Evolutionary conservation across 1,139 yeast genomes (phyloP), one percentile per base, ranked within the genome.

Genomic region (Groenewaldozyma sp.): DNA sequence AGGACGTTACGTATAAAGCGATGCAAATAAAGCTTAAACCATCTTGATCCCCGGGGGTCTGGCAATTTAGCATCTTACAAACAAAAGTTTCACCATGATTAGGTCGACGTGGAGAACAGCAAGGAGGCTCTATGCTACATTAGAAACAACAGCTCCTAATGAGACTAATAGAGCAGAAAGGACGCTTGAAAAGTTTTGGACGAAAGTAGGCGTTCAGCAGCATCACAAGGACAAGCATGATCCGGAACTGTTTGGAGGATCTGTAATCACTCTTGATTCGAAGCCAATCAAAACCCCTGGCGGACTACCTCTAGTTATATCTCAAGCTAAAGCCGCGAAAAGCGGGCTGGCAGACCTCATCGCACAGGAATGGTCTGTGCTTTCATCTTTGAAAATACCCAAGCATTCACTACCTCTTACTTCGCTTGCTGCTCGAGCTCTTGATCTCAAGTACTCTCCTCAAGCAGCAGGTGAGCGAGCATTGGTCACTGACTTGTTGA

Each of bases 401-500:
- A 81, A 91, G 24, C 82, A 82, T 55, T 68, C 84, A 19, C 69
- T 91, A 37, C 97, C 97, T 2, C 64, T 91, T 44, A 91, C 98
- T 0, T 84, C 95, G 0, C 62, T 91, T 39, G 81, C 83, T 1
- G 78, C 96, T 1, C 71, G 98, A 47, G 84, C 94, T 10, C 76
- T 91, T 40, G 98, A 91, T 59, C 44, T 54, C 16, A 38, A 45
- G 29, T 37, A 42, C 33, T 47, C 55, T 49, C 40, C 47, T 4
- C 54, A 49, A 22, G 49, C 46, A 4, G 35, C 39, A 1, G 42
- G 40, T 16, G 59, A 56, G 36, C 48, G 56, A 14, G 50, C 45
- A 19, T 48, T 49, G 16, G 55, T 54, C 14, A 46, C 53, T 17
- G 52, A 53, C 11, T 54, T 54, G 29, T 50, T 91, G 47, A 65